phyloP scores from a whole-genome alignment of 2,329 filamentous ascomycete species.

The Neofusicoccum cordaticola region DNA sequence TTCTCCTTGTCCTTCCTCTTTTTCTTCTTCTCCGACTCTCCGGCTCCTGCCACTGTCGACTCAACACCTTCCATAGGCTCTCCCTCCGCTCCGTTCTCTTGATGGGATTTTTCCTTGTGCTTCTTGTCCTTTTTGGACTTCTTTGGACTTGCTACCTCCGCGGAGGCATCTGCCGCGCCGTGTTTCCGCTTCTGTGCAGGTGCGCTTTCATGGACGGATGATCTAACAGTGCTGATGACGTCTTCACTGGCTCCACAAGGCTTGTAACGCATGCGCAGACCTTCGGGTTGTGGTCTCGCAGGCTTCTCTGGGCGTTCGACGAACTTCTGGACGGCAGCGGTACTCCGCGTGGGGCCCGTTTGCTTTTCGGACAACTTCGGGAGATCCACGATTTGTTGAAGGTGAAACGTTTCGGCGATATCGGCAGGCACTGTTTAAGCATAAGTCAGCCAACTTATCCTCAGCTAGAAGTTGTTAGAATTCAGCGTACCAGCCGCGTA shows the following conservation, averaged over 20 bases:
- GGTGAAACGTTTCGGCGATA: constrained; percentile 61
- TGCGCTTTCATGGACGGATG: constrained; percentile 43
- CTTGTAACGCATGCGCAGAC: constrained; percentile 64
- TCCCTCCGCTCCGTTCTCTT: constrained; percentile 14
- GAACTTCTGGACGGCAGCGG: constrained; percentile 39
- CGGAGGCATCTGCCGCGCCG: constrained; percentile 28
- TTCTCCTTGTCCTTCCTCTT: constrained; percentile 32
- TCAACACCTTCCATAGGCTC: constrained; percentile 19
- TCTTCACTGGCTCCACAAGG: constrained; percentile 60
- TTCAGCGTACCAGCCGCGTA: constrained; percentile 54
- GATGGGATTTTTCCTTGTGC: constrained; percentile 5
- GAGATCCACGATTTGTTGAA: constrained; percentile 62
- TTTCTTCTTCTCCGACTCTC: constrained; percentile 18
- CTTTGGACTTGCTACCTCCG: constrained; percentile 34
- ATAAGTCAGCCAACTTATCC: background rate
- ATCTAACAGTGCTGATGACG: constrained; percentile 42
- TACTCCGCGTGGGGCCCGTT: constrained; percentile 40
- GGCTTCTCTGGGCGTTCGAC: constrained; percentile 51
- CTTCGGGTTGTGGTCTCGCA: constrained; percentile 64
- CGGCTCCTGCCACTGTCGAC: constrained; percentile 5
- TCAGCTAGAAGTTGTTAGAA: background rate
- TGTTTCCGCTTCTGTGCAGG: constrained; percentile 37
- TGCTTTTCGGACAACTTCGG: constrained; percentile 41
- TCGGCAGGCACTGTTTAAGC: constrained; percentile 25
- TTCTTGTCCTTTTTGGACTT: constrained; percentile 19